Conservation (phyloP, 768 basidiomycete genomes). For the Dentipellis sp. region DNA sequence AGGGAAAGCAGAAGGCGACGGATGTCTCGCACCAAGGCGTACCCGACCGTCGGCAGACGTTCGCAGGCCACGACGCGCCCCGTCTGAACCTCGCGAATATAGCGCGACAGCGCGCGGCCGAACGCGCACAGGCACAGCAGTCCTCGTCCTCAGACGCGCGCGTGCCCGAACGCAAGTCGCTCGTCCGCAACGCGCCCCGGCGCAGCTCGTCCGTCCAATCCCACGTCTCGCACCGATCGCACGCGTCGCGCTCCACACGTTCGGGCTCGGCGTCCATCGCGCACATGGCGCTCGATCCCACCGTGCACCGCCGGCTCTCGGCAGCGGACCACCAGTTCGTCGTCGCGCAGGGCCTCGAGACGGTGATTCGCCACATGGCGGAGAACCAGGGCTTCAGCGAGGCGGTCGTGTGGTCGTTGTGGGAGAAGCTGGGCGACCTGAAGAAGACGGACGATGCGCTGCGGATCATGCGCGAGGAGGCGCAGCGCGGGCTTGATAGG, state of each 20-base stretch:
- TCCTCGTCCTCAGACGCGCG: not conserved
- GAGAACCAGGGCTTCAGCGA: constrained; percentile 34
- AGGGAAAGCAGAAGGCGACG: not conserved
- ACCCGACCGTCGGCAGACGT: not conserved
- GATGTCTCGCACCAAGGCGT: not conserved
- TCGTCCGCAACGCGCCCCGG: not conserved
- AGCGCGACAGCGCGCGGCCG: not conserved
- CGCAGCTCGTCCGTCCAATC: not conserved
- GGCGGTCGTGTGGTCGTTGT: constrained; percentile 32
- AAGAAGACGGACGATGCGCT: constrained; percentile 29
- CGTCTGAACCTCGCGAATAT: not conserved
- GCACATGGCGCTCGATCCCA: not conserved
- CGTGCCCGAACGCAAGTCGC: not conserved
- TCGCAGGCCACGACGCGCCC: not conserved
- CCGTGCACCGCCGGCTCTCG: constrained; percentile 7
- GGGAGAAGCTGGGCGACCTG: constrained; percentile 24
- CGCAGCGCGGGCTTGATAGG: constrained; percentile 18
- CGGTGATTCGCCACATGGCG: constrained; percentile 30
- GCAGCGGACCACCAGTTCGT: constrained; percentile 14
- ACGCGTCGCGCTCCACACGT: not conserved
- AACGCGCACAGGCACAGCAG: not conserved
- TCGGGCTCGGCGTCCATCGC: not conserved
- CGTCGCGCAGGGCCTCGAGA: constrained; percentile 21
- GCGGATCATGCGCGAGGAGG: constrained; percentile 28
- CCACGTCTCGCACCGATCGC: not conserved